Evolutionary conservation across 345 rosid species (phyloP), one percentile per base, ranked within the genome.

Genomic region (Excoecaria cochinchinensis): DNA sequence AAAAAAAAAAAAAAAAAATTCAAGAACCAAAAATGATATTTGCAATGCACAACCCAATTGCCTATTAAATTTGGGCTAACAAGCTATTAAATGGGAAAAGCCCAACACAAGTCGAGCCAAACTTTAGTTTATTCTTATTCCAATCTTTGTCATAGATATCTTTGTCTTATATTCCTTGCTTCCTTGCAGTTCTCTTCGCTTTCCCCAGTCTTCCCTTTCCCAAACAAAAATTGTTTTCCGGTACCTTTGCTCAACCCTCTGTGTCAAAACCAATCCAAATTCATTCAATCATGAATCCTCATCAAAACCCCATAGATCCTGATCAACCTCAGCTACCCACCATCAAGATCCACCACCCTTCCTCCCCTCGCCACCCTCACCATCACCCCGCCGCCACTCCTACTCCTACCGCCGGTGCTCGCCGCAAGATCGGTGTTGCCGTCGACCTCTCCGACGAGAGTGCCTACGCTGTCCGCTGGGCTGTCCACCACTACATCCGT

Each of bases 381-480:
- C 74, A 11, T 69, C 77, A 39, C 56, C 75, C 81, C 73, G 71
- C 81, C 69, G 81, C 85, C 22, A 84, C 90, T 24, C 87, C 92
- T 0, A 93, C 97, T 46, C 98, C 97, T 10, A 90, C 98, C 74
- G 89, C 98, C 73, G 86, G 90, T 48, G 90, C 96, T 71, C 92
- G 92, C 79, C 97, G 97, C 63, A 93, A 84, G 86, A 87, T 95
- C 79, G 97, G 96, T 56, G 93, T 93, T 36, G 98, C 97, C 48
- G 94, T 95, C 61, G 99, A 95, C 79, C 93, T 91, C 67, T 93
- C 98, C 69, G 91, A 90, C 59, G 96, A 91, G 60, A 87, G 91
- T 67, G 90, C 98, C 40, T 85, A 76, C 82, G 94, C 99, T 56
- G 98, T 95, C 71, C 87, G 82, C 75, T 95, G 99, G 99, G 92